Evolutionary conservation across 2,329 filamentous ascomycete species (phyloP), one percentile per base, ranked within the genome.

Genomic region (Talaromyces verruculosus): DNA sequence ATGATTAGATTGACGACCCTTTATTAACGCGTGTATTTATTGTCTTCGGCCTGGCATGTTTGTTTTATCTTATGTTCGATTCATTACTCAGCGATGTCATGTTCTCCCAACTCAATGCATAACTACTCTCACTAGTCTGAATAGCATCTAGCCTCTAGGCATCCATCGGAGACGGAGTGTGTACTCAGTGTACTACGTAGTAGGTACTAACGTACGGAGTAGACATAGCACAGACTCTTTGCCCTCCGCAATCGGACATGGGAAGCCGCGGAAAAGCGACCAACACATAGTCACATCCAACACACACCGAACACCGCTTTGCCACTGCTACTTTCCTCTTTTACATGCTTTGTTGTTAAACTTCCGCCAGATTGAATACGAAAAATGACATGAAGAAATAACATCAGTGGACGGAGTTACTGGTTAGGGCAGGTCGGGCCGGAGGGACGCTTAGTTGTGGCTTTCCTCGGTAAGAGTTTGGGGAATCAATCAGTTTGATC

Each of bases 1-100:
- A 68, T 61, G 43, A 37, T 58, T 39, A 55, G 41, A 58, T 37
- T 53, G 57, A 53, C 39, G 37, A 41, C 57, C 22, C 11, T 39
- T n/a, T 28, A 41, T 22, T n/a, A 41, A 11, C 10, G 22, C 45
- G 19, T 43, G 37, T 60, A 60, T 60, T 60, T 60, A 43, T 22
- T 41, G 57, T 60, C 22, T 30, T 43, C 49, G 17, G 30, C 33
- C 53, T 57, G 30, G 53, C 53, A 57, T 57, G 53, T 57, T 57
- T 57, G 30, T 55, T 25, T 35, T 55, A 53, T 55, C n/a, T 55
- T 10, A 22, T 13, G 17, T 35, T 19, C 17, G 49, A 35, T 53
- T 15, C 28, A 35, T 53, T 22, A 53, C 25, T 33, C 15, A 33
- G 30, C 51, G 51, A 55, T 55, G 7, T 51, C 47, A 17, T 51